A percentile compares a stretch with the other conserved stretches of the same genome.
Conservation (phyloP, 345 rosid species). For the Hypericum perforatum region DNA sequence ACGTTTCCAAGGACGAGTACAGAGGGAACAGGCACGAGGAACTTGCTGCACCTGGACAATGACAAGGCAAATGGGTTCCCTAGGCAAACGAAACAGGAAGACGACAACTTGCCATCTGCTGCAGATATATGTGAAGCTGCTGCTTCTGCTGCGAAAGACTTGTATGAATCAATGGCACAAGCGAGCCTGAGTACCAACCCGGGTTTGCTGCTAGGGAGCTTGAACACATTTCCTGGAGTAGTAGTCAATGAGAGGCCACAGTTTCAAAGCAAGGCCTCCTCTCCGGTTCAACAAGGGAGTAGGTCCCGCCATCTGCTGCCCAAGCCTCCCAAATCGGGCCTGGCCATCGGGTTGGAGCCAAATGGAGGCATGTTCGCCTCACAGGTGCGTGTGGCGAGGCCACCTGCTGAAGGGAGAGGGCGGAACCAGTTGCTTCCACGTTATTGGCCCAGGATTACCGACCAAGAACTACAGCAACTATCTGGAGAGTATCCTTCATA, state of each 20-base stretch:
- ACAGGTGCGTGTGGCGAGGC: slow-evolving; percentile 88
- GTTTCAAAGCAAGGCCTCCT: slow-evolving; percentile 28
- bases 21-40: slow-evolving; percentile 34
- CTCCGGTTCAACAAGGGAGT: slow-evolving; percentile 48
- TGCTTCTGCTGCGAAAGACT: slow-evolving; percentile 36
- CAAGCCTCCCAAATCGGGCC: slow-evolving; percentile 71
- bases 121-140: slow-evolving; percentile 40
- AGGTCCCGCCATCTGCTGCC: slow-evolving; percentile 81
- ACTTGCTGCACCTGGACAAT: slow-evolving; percentile 51
- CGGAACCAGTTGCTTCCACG: slow-evolving; percentile 96
- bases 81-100: slow-evolving; percentile 65
- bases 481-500: slow-evolving; percentile 91
- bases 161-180: slow-evolving; percentile 45
- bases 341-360: slow-evolving; percentile 46
- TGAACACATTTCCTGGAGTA: slow-evolving; percentile 40
- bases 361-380: slow-evolving; percentile 51
- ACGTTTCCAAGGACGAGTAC: slow-evolving; percentile 28
- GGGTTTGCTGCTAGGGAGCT: slow-evolving; percentile 47
- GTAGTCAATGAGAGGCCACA: slow-evolving; percentile 43
- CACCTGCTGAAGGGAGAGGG: slow-evolving; percentile 97
- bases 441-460: slow-evolving; percentile 99
- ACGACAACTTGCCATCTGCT: slow-evolving; percentile 37
- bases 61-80: slow-evolving; percentile 31
- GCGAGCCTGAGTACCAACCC: slow-evolving; percentile 74
- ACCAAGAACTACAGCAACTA: slow-evolving; percentile 88